phyloP scores from a whole-genome alignment of 371 early-diverging fungal genomes.

The Apophysomyces ossiformis region DNA sequence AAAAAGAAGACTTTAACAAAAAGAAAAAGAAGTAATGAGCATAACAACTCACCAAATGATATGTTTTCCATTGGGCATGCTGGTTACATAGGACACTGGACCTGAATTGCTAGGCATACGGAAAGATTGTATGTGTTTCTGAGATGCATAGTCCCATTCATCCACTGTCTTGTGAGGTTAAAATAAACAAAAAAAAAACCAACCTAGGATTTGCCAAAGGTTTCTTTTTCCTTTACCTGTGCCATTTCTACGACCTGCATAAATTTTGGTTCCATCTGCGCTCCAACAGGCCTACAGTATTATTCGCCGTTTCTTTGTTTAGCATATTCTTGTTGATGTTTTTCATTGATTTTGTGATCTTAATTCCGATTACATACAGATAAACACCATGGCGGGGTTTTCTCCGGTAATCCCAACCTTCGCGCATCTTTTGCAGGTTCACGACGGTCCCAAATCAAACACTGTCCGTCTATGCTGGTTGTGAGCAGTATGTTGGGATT shows the following conservation, averaged over 20 bases:
- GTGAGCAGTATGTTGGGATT: constrained; percentile 64
- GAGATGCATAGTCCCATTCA: constrained; percentile 82
- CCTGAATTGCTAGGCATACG: constrained; percentile 92
- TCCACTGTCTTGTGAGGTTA: constrained; percentile 68
- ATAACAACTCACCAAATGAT: constrained; percentile 71
- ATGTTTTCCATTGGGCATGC: constrained; percentile 81
- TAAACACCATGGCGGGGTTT: constrained; percentile 89
- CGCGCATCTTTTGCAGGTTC: constrained; percentile 60
- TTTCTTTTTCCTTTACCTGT: constrained; percentile 45
- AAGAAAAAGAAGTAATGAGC: neutral
- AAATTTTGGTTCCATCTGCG: constrained; percentile 75
- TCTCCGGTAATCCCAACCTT: constrained; percentile 62
- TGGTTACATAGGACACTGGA: constrained; percentile 79
- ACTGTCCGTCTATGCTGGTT: constrained; percentile 86
- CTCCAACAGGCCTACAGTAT: constrained; percentile 80
- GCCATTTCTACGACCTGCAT: constrained; percentile 82
- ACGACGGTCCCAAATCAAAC: constrained; percentile 83
- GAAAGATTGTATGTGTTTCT: constrained; percentile 70
- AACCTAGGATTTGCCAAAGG: too few relatives aligned
- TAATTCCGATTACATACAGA: constrained; percentile 57
- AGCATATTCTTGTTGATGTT: neutral
- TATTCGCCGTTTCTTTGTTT: neutral
- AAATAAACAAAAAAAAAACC: too few relatives aligned
- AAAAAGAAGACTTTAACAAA: too few relatives aligned
- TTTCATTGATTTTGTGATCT: neutral